Conservation (phyloP, 306 rosid species). For the Medicago truncatula region DNA sequence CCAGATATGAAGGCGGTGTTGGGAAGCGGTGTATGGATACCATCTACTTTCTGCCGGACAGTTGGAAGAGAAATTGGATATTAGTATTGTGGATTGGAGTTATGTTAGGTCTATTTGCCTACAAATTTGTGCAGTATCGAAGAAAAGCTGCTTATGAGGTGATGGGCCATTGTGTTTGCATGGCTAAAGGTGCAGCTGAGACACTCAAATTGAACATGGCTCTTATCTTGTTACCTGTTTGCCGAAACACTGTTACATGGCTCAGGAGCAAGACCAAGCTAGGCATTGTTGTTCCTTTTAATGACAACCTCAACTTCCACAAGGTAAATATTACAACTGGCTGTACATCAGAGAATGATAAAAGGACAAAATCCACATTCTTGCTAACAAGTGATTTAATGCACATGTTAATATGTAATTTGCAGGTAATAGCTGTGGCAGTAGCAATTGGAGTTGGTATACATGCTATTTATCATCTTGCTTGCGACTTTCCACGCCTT, state of each 20-base stretch:
- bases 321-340: conserved; percentile 46
- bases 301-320: conserved; percentile 76
- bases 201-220: conserved; percentile 75
- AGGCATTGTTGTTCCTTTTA: conserved; percentile 57
- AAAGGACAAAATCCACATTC: no score
- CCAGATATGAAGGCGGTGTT: conserved; percentile 43
- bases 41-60: conserved; percentile 57
- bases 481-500: conserved; percentile 92
- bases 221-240: conserved; percentile 76
- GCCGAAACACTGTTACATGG: conserved; percentile 86
- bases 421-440: conserved; percentile 80
- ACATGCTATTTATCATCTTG: conserved; percentile 85
- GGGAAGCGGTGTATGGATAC: conserved; percentile 36
- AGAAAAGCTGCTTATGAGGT: conserved; percentile 51
- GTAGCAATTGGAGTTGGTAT: conserved; percentile 80
- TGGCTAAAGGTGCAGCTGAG: conserved; percentile 76
- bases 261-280: conserved; percentile 70
- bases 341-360: no score
- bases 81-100: conserved; percentile 50
- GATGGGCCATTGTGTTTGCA: conserved; percentile 66
- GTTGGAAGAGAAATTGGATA: conserved; percentile 67
- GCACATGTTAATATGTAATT: background rate
- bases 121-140: conserved; percentile 51
- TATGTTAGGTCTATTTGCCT: conserved; percentile 53
- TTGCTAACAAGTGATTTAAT: no score